A percentile compares a stretch with the other conserved stretches of the same genome.
These are phyloP conservation scores for Silene uniflora DNA, from an alignment of 148 eudicot genomes.

Conservation along the genomic window DNA sequence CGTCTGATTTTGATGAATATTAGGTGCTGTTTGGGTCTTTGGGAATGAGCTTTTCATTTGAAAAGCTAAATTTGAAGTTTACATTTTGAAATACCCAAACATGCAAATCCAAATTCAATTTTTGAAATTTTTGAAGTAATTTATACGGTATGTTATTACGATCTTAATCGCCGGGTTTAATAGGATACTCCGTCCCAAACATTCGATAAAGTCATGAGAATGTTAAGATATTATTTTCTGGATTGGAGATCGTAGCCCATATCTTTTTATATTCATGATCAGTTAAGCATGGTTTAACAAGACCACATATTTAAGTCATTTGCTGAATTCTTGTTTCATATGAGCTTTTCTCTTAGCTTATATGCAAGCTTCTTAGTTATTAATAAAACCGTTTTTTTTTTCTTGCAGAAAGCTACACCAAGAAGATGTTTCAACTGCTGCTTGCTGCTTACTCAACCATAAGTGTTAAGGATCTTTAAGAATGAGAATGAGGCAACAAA, in stretches of 20 bases:
- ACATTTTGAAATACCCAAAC: no score
- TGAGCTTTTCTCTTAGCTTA: background rate
- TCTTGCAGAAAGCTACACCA: constrained; percentile 65
- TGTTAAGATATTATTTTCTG: no score
- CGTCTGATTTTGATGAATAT: no score
- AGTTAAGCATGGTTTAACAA: background rate
- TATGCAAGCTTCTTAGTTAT: background rate
- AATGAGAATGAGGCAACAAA: constrained; percentile 64
- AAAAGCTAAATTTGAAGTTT: no score
- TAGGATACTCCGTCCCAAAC: no score
- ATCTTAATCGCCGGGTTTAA: no score
- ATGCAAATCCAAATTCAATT: no score
- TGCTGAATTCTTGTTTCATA: background rate
- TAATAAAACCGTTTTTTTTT: background rate
- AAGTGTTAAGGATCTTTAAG: constrained; percentile 73
- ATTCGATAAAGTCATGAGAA: no score
- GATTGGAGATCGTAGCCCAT: background rate
- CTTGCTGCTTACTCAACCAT: constrained; percentile 86
- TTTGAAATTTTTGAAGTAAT: no score
- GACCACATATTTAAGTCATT: background rate
- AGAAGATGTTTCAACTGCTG: constrained; percentile 75
- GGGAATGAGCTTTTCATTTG: no score
- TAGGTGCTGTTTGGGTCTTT: no score
- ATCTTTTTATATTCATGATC: background rate
- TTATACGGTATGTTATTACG: no score